A percentile compares a stretch with the other conserved stretches of the same genome.
Evolutionary conservation across 2,329 filamentous ascomycete species (phyloP).

Genomic region (Aspergillus quadrilineatus): DNA sequence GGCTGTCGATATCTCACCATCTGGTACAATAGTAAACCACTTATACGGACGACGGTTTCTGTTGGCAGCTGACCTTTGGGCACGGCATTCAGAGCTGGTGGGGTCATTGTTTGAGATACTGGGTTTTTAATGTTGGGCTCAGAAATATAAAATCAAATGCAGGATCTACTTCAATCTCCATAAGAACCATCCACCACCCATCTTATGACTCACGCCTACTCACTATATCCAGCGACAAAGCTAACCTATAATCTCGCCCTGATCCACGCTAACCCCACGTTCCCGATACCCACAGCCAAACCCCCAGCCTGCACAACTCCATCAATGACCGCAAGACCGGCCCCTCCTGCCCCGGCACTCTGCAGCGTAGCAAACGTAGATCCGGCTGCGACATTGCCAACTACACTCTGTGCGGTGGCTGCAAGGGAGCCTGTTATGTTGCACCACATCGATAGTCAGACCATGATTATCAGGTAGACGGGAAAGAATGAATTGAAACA

Average conservation of each 20-base stretch:
- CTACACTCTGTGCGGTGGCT: slow-evolving; percentile 9
- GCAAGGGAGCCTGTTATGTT: slow-evolving; percentile 6
- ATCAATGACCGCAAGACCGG: slow-evolving; percentile 9
- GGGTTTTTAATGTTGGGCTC: too few species aligned
- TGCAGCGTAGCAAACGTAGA: slow-evolving; percentile 11
- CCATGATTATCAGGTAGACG: neutral
- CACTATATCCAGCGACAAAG: neutral
- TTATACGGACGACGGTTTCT: too few species aligned
- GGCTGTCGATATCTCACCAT: too few species aligned
- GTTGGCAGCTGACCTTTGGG: too few species aligned
- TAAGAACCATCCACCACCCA: neutral
- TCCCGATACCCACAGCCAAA: neutral
- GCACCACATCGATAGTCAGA: neutral
- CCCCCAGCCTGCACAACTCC: slow-evolving; percentile 4
- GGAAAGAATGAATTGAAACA: neutral
- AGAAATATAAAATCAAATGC: too few species aligned
- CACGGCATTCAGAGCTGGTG: too few species aligned
- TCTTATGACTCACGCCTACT: neutral
- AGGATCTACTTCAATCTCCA: neutral
- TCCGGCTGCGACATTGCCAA: slow-evolving; percentile 14
- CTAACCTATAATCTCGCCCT: neutral
- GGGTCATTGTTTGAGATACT: too few species aligned
- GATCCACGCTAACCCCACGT: neutral
- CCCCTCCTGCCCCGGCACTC: slow-evolving; percentile 16
- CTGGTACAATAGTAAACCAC: too few species aligned